Base-by-base conservation (phyloP, 129 eudicot genomes). In the Artemisia tridentata region DNA sequence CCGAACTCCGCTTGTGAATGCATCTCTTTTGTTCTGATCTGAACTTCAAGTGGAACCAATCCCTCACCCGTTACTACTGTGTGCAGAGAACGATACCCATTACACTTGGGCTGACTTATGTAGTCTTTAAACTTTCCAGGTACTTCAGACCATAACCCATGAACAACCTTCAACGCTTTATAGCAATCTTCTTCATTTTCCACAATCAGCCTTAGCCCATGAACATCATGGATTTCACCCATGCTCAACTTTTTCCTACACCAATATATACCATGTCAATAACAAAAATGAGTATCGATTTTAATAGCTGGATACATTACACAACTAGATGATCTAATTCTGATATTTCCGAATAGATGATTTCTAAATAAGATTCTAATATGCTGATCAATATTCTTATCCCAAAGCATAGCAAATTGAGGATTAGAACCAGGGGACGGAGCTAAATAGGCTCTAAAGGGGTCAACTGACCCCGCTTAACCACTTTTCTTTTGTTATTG, bases 121-220 rank as follows among this genome's bases (percentile, higher is more conserved):
- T 95, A 95, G 90, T 95, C 93, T 73, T 95, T 95, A 78, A 78
- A 84, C 77, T 86, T 95, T 80, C 86, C 99, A 72, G 99, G 97
- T 29, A 95, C 86, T 79, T 86, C 86, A 56, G 83, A 57, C 99
- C 99, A 90, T 46, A 90, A 70, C 68, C 80, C 80, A 43, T 86
- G 96, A 82, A 90, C 88, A 68, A 87, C 71, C 27, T 67, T 31
- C 51, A 93, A 76, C 6, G 97, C 99, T 77, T 80, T 88, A 64
- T 83, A 90, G 79, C 99, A 93, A 63, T 93, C 99, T 27, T 90
- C 97, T 79, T 87, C 77, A 14, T 79, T 84, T 68, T 90, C 99
- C 66, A 93, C 99, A 38, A 93, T 93, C 77, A 93, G 86, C n/a
- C 99, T 81, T 34, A 93, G 67, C 75, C 99, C 99, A 66, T 90